Evolutionary conservation across 495 filamentous ascomycete species (phyloP).

Genomic region (Tetracladium setigerum): DNA sequence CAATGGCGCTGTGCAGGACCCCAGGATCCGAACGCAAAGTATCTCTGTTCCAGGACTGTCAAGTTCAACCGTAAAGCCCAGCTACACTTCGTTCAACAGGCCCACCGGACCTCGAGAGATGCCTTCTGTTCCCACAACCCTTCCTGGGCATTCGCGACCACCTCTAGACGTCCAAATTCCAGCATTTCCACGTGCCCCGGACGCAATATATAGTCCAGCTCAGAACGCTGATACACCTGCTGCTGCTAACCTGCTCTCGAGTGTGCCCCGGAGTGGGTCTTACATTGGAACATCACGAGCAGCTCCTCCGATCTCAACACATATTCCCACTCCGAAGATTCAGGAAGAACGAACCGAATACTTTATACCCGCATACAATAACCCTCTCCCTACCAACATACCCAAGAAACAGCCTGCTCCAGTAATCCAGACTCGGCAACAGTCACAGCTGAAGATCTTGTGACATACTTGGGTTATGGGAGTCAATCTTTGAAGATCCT

Average conservation of each 20-base stretch:
- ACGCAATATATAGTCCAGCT: constrained; percentile 79
- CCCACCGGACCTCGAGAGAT: constrained; percentile 51
- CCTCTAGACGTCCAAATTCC: constrained; percentile 42
- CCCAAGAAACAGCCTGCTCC: constrained; percentile 11
- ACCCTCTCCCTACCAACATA: constrained; percentile 13
- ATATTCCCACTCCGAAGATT: constrained; percentile 13
- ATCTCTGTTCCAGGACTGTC: constrained; percentile 17
- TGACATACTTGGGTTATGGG: constrained; percentile 47
- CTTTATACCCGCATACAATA: constrained; percentile 25
- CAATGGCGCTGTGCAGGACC: constrained; percentile 22
- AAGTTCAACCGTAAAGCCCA: not conserved
- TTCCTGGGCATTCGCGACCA: constrained; percentile 18
- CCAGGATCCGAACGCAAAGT: constrained; percentile 31
- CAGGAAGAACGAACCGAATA: constrained; percentile 20
- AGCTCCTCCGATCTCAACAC: constrained; percentile 25
- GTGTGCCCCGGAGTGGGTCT: constrained; percentile 39
- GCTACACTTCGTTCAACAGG: constrained; percentile 15
- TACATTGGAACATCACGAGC: constrained; percentile 39
- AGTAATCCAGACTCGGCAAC: constrained; percentile 49
- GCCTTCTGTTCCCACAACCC: constrained; percentile 36
- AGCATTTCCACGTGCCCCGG: constrained; percentile 67
- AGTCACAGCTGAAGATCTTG: constrained; percentile 58
- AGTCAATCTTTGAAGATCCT: constrained; percentile 50
- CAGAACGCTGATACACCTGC: constrained; percentile 33
- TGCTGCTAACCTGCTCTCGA: constrained; percentile 43